Evolutionary conservation across 768 basidiomycete species (phyloP).

Genomic region (Tulasnella sp.): DNA sequence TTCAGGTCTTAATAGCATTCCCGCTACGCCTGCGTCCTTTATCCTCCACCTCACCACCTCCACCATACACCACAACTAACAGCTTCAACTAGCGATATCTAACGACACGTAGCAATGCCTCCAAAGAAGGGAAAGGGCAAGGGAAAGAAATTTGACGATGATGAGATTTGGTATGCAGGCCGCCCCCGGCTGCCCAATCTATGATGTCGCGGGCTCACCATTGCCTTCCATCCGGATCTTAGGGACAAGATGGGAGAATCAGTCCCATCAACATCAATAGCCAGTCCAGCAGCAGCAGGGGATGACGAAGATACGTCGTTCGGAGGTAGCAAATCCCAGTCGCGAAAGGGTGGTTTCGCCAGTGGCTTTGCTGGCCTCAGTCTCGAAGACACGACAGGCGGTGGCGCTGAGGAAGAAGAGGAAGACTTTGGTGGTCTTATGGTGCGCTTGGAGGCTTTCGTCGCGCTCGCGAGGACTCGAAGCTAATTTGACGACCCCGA

Average conservation of each 20-base stretch:
- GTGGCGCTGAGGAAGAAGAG: conserved; percentile 55
- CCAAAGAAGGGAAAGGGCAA: conserved; percentile 78
- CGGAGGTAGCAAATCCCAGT: conserved; percentile 18
- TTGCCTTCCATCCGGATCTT: conserved; percentile 31
- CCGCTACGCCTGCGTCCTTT: background rate
- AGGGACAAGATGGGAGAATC: conserved; percentile 71
- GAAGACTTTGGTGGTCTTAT: conserved; percentile 76
- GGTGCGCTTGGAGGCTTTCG: conserved; percentile 50
- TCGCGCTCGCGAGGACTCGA: no score
- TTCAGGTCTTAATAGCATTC: conserved; percentile 1
- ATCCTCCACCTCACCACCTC: background rate
- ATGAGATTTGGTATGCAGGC: conserved; percentile 70
- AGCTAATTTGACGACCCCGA: background rate
- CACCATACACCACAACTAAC: background rate
- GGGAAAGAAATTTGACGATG: conserved; percentile 78
- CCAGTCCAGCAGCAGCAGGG: conserved; percentile 18
- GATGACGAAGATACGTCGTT: conserved; percentile 24
- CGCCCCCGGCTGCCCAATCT: conserved; percentile 38
- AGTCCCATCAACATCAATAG: conserved; percentile 49
- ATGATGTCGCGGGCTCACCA: conserved; percentile 38
- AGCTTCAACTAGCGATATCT: background rate
- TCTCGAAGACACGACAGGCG: conserved; percentile 39
- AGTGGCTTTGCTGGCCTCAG: conserved; percentile 26
- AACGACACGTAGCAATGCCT: conserved; percentile 48
- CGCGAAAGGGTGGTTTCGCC: conserved; percentile 24